Conservation (phyloP, 1,139 yeast genomes). For the Kluyveromyces sp. region DNA sequence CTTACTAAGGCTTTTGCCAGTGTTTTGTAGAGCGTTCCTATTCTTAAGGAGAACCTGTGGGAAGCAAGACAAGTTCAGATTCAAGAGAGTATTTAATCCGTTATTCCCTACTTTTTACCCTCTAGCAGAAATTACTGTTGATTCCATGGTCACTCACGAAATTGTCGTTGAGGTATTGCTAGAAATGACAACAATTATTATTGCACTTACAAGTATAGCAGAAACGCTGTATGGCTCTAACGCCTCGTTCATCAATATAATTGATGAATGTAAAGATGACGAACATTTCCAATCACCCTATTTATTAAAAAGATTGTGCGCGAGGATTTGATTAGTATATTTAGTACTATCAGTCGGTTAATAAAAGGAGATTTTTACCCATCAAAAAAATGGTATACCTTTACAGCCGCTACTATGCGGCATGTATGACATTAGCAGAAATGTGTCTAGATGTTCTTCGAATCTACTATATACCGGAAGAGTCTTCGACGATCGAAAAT, state of each 20-base stretch:
- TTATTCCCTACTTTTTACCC: slow-evolving; percentile 68
- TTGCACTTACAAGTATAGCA: slow-evolving; percentile 49
- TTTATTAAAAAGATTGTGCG: slow-evolving; percentile 27
- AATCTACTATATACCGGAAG: slow-evolving; percentile 45
- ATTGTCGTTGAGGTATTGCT: slow-evolving; percentile 63
- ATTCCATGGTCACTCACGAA: slow-evolving; percentile 67
- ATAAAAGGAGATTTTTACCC: slow-evolving; percentile 58
- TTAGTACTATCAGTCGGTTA: slow-evolving; percentile 51
- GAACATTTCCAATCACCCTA: slow-evolving; percentile 34
- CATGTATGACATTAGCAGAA: slow-evolving; percentile 51
- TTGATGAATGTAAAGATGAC: slow-evolving; percentile 33
- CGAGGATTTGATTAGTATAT: slow-evolving; percentile 30
- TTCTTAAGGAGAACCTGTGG: slow-evolving; percentile 48
- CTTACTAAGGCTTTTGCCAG: slow-evolving; percentile 44
- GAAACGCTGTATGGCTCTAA: slow-evolving; percentile 41
- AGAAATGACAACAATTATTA: slow-evolving; percentile 57
- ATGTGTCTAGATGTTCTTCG: slow-evolving; percentile 50
- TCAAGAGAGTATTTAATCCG: slow-evolving; percentile 55
- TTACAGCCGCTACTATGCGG: slow-evolving; percentile 57
- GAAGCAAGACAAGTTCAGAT: slow-evolving; percentile 44
- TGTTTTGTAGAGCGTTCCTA: slow-evolving; percentile 43
- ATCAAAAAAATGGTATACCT: slow-evolving; percentile 59
- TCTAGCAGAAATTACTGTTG: slow-evolving; percentile 57
- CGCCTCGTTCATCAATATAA: slow-evolving; percentile 37
- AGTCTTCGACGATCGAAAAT: slow-evolving; percentile 27